Conservation (phyloP, 768 basidiomycete genomes). For the Chalciporus piperatus region DNA sequence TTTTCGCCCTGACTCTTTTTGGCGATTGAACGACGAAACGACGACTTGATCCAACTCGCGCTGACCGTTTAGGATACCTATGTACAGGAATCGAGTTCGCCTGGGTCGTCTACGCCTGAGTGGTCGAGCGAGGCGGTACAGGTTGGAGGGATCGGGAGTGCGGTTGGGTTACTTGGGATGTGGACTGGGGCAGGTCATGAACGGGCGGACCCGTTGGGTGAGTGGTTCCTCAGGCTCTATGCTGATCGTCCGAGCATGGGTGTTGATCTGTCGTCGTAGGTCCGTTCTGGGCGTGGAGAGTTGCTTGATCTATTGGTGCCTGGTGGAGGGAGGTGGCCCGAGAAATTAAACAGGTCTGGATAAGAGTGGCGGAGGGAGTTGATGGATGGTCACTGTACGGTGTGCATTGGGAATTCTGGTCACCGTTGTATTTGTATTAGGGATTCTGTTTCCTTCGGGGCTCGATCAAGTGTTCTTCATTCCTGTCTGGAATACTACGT, state of each 20-base stretch:
- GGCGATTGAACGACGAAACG: background rate
- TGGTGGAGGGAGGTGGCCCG: background rate
- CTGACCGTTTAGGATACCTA: slow-evolving; percentile 15
- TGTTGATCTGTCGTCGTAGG: slow-evolving; percentile 21
- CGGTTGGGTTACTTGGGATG: slow-evolving; percentile 49
- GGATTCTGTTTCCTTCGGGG: too few species aligned
- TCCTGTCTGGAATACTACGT: too few species aligned
- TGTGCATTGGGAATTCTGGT: background rate
- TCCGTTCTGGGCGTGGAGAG: slow-evolving; percentile 46
- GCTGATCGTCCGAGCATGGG: background rate
- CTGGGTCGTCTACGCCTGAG: slow-evolving; percentile 35
- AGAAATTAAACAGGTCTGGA: background rate
- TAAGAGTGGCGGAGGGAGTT: too few species aligned
- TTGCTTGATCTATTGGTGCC: slow-evolving; percentile 23
- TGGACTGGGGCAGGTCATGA: slow-evolving; percentile 56
- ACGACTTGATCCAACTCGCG: background rate
- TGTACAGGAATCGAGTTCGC: slow-evolving; percentile 31
- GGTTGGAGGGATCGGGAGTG: slow-evolving; percentile 53
- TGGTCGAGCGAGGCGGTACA: slow-evolving; percentile 60
- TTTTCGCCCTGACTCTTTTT: too few species aligned
- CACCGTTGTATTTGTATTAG: background rate
- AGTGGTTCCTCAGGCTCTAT: slow-evolving; percentile 9
- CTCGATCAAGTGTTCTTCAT: too few species aligned
- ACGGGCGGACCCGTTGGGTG: slow-evolving; percentile 41
- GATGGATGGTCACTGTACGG: background rate